Evolutionary conservation across 1,284 basidiomycete genomes (phyloP).

Genomic region (Heimioporus punctisporus): DNA sequence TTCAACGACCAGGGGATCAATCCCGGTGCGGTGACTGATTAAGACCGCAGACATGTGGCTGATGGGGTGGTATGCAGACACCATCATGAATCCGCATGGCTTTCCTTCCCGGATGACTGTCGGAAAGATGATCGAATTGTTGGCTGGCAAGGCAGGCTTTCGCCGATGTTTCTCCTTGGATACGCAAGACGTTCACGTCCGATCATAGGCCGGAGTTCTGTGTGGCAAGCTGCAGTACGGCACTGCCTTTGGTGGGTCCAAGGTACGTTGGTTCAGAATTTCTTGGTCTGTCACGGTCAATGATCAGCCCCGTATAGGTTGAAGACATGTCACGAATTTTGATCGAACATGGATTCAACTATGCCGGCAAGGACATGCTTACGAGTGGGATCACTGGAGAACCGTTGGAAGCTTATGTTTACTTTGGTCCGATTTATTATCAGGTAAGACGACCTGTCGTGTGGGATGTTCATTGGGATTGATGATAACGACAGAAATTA

Average conservation of each 20-base stretch:
- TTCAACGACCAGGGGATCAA: conserved; percentile 97
- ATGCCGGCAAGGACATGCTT: conserved; percentile 98
- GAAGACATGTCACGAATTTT: conserved; percentile 98
- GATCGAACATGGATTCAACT: conserved; percentile 96
- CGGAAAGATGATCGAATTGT: conserved; percentile 98
- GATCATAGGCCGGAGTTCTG: conserved; percentile 80
- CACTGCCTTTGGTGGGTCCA: conserved; percentile 97
- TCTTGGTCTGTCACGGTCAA: conserved; percentile 12
- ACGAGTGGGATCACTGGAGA: conserved; percentile 98
- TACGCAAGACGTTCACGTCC: conserved; percentile 14
- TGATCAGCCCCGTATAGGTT: conserved; percentile 53
- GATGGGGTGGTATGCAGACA: conserved; percentile 58
- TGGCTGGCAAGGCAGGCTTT: conserved; percentile 77
- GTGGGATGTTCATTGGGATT: conserved; percentile 10
- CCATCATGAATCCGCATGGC: conserved; percentile 99
- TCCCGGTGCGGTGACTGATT: conserved; percentile 62
- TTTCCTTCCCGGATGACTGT: conserved; percentile 99
- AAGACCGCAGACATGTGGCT: conserved; percentile 1
- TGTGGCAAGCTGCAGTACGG: conserved; percentile 90
- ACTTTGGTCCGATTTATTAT: conserved; percentile 99
- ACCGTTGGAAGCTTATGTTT: conserved; percentile 98
- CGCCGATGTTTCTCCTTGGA: neutral
- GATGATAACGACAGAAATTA: conserved; percentile 60
- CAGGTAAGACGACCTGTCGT: conserved; percentile 56
- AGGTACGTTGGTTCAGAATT: conserved; percentile 47